Conservation (phyloP, 2,329 filamentous ascomycete genomes). For the Ophiognomonia clavigignenti-juglandacearum region DNA sequence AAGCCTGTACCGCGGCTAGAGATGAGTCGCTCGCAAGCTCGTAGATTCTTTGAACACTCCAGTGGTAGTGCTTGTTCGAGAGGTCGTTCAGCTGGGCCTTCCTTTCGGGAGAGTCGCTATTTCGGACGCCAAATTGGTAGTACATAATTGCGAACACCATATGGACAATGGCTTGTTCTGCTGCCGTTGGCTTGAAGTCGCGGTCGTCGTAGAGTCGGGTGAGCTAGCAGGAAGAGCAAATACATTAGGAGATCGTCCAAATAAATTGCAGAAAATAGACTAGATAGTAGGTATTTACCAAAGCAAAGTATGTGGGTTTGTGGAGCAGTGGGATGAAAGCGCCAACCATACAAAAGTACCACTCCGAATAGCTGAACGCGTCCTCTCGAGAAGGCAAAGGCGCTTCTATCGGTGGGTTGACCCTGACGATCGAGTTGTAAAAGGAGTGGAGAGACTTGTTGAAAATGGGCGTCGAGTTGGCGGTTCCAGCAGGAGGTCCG, state of each 20-base stretch:
- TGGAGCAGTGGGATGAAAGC: conserved; percentile 74
- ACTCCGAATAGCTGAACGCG: conserved; percentile 64
- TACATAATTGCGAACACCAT: conserved; percentile 76
- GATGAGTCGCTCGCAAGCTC: conserved; percentile 58
- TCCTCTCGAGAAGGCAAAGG: conserved; percentile 60
- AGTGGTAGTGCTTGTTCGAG: conserved; percentile 77
- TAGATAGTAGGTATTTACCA: conserved; percentile 47
- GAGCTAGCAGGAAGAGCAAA: conserved; percentile 36
- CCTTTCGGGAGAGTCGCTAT: conserved; percentile 50
- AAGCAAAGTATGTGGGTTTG: conserved; percentile 63
- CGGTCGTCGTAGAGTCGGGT: conserved; percentile 66
- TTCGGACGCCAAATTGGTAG: conserved; percentile 71
- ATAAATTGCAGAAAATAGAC: conserved; percentile 1
- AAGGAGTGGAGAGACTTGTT: conserved; percentile 72
- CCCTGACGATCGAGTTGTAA: conserved; percentile 58
- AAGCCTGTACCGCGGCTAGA: conserved; percentile 65
- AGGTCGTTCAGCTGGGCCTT: conserved; percentile 54
- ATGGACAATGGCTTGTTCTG: conserved; percentile 67
- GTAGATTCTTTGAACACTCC: conserved; percentile 63
- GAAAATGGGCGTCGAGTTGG: conserved; percentile 44
- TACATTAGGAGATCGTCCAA: conserved; percentile 10
- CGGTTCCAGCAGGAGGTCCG: conserved; percentile 45
- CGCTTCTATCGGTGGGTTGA: conserved; percentile 52
- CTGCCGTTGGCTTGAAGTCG: conserved; percentile 53
- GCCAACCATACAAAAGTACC: conserved; percentile 70